Percentiles rank a stretch among this genome's conserved stretches.
These are phyloP conservation scores for Eremomyces bilateralis DNA, from an alignment of 495 filamentous ascomycete genomes.

Conservation along the genomic window DNA sequence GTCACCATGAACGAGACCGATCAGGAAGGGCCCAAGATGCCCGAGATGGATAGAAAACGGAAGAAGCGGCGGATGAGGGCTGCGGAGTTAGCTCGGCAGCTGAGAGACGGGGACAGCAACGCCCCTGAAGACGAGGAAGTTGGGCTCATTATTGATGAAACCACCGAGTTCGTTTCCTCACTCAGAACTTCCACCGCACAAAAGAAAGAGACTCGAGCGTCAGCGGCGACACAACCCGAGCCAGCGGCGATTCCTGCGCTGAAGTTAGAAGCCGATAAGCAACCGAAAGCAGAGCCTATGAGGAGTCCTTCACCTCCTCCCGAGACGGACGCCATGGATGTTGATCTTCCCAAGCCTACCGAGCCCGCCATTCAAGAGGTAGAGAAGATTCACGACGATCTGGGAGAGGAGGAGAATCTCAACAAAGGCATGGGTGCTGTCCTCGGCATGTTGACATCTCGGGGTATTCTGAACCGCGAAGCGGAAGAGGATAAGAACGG, in stretches of 20 bases:
- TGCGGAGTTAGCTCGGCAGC: slow-evolving; percentile 64
- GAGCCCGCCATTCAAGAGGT: too few species aligned
- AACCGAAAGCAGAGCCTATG: too few species aligned
- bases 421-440: slow-evolving; percentile 61
- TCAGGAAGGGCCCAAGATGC: not conserved
- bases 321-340: slow-evolving; percentile 45
- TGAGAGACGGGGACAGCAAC: slow-evolving; percentile 50
- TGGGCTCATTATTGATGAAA: slow-evolving; percentile 82
- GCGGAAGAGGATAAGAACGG: slow-evolving; percentile 41
- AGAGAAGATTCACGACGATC: slow-evolving; percentile 47
- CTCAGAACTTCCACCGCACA: slow-evolving; percentile 33
- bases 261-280: too few species aligned
- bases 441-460: slow-evolving; percentile 57
- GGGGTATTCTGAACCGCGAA: slow-evolving; percentile 49
- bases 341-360: too few species aligned
- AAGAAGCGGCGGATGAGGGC: slow-evolving; percentile 62
- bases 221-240: slow-evolving; percentile 36
- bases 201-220: slow-evolving; percentile 14
- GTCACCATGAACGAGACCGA: slow-evolving; percentile 46
- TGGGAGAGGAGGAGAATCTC: slow-evolving; percentile 67
- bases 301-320: too few species aligned
- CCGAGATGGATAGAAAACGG: slow-evolving; percentile 47
- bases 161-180: slow-evolving; percentile 80
- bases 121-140: slow-evolving; percentile 34
- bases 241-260: too few species aligned